Base-by-base conservation (phyloP, 148 eudicot species). In the Camellia japonica region DNA sequence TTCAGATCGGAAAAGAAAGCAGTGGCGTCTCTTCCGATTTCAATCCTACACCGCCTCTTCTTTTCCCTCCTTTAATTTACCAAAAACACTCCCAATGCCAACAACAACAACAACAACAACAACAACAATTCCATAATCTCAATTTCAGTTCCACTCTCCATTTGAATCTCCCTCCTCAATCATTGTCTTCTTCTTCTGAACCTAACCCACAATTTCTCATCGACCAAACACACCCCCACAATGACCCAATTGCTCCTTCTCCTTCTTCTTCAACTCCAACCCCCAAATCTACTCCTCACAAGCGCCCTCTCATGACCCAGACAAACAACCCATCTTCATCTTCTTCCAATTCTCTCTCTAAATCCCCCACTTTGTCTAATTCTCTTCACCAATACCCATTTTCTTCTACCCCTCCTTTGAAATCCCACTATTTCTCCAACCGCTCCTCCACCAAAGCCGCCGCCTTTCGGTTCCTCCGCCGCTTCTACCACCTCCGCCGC, bases 1-100 rank as follows among this genome's bases (percentile, higher is more conserved):
- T 88, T 80, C 98, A 95, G 88, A 95, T 95, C 97, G 95, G 97
- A 88, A 90, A 86, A 90, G 97, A 93, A 88, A 95, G 98, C 96
- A 90, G 87, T 80, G 93, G 97, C 87, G 77, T 95, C 89, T 95
- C 98, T 93, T 95, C 98, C 97, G 97, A 91, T 93, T 95, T 90
- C 90, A 91, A 88, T 78, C 97, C 94, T 14, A 87, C 87, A 76
- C 98, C 93, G 79, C 92, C 87, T 0, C 85, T 87, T 41, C 87
- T 84, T 19, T 83, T 76, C 14, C 78, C 85, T 15, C 44, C 81
- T 10, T 81, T 87, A 41, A 83, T 88, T 66, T 86, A 88, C 71
- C 94, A 87, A 59, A 90, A 88, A 82, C 88, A 85, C 76, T 79
- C 59, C 64, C 80, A 61, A 30, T 30, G 1, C 38, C 38, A 30